These are phyloP conservation scores for Exophiala viscosa DNA, from an alignment of 2,329 filamentous ascomycete species.

Conservation along the genomic window DNA sequence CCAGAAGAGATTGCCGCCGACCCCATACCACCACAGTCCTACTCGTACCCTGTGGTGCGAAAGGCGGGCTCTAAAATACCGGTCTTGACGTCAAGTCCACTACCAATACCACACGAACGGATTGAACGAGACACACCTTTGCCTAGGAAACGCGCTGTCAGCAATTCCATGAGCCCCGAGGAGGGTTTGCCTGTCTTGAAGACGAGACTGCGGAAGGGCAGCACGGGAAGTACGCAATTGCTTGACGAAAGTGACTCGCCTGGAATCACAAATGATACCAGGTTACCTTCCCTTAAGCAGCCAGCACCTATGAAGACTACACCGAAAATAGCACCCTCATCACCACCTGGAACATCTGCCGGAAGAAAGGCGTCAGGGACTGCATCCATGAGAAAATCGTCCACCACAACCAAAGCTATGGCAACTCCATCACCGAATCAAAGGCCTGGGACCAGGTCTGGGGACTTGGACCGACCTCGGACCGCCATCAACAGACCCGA, in stretches of 20 bases:
- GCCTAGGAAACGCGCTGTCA: slow-evolving; percentile 56
- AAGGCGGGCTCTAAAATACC: slow-evolving; percentile 77
- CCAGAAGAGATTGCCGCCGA: slow-evolving; percentile 71
- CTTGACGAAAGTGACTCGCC: slow-evolving; percentile 23
- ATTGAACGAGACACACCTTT: slow-evolving; percentile 71
- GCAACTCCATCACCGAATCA: slow-evolving; percentile 39
- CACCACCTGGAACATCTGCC: slow-evolving; percentile 25
- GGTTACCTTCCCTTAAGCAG: slow-evolving; percentile 25
- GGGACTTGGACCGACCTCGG: slow-evolving; percentile 48
- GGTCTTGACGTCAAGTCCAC: slow-evolving; percentile 72
- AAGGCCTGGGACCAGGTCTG: slow-evolving; percentile 62
- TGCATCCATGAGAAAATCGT: slow-evolving; percentile 37
- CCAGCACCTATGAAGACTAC: slow-evolving; percentile 29
- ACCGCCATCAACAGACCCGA: slow-evolving; percentile 69
- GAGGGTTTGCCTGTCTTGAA: slow-evolving; percentile 59
- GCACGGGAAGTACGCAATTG: slow-evolving; percentile 29
- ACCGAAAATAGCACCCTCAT: slow-evolving; percentile 32
- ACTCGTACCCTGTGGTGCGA: slow-evolving; percentile 52
- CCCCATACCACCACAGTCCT: slow-evolving; percentile 46
- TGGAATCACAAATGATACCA: slow-evolving; percentile 23
- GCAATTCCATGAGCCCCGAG: slow-evolving; percentile 57
- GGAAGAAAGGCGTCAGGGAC: slow-evolving; percentile 38
- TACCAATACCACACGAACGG: slow-evolving; percentile 67
- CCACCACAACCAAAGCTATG: slow-evolving; percentile 35
- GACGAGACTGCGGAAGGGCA: slow-evolving; percentile 59